Evolutionary conservation across 495 filamentous ascomycete species (phyloP).

Genomic region (Jackrogersella multiformis): DNA sequence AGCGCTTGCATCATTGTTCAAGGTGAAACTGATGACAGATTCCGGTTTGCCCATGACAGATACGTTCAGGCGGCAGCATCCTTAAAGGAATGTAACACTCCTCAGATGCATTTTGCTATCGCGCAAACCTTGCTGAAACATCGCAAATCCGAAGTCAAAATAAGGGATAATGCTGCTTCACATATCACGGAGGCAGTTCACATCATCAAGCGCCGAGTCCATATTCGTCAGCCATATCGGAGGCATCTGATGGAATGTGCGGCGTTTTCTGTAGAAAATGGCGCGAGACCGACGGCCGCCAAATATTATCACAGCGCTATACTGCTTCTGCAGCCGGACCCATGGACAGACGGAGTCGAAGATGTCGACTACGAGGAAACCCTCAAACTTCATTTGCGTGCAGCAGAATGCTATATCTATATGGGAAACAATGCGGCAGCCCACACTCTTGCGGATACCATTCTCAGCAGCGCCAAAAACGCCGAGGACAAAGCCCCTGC

Average conservation of each 20-base stretch:
- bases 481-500: constrained; percentile 79
- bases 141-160: constrained; percentile 62
- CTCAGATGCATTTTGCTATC: constrained; percentile 89
- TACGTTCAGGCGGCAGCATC: constrained; percentile 78
- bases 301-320: constrained; percentile 81
- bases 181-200: constrained; percentile 79
- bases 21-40: constrained; percentile 77
- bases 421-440: constrained; percentile 73
- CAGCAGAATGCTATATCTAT: constrained; percentile 84
- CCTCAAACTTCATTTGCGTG: constrained; percentile 73
- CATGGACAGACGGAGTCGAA: constrained; percentile 74
- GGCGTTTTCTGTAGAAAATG: constrained; percentile 77
- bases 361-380: constrained; percentile 90
- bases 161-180: constrained; percentile 72
- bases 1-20: constrained; percentile 79
- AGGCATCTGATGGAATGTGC: constrained; percentile 80
- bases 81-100: constrained; percentile 72
- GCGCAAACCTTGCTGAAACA: constrained; percentile 80
- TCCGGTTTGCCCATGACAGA: constrained; percentile 83
- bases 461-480: constrained; percentile 71
- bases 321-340: constrained; percentile 76
- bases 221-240: constrained; percentile 69
- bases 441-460: constrained; percentile 67
- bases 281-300: constrained; percentile 78
- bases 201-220: constrained; percentile 72